Base-by-base conservation (phyloP, 441 rosid genomes). In the Jatropha multifida region DNA sequence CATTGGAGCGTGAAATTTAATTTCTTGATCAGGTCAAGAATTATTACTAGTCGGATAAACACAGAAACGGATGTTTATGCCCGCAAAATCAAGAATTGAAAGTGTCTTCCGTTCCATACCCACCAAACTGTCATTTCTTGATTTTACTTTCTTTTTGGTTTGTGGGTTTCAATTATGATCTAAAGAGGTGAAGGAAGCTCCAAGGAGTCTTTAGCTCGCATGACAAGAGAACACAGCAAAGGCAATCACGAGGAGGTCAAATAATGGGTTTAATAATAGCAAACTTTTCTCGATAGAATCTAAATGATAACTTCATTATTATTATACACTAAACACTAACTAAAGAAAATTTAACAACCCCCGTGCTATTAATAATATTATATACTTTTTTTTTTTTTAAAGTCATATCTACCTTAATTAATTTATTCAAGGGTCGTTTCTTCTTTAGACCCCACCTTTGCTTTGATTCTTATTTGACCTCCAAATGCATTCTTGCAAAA, bases 211-310 rank as follows among this genome's bases (percentile, higher is more conserved):
- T 42, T 4, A 42, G 46, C 46, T 61, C 46, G 46, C 49, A 49
- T 64, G 56, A 15, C 17, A 73, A 42, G 58, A 60, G 15, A 14
- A 13, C n/a, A 74, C 7, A 61, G 2, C 5, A 14, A 55, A 74
- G 68, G 65, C 76, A 80, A 83, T 80, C 65, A 80, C 77, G 80
- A 74, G 81, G 71, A 74, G 80, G 80, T 85, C 84, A 81, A 79
- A 76, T 78, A 74, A 79, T 80, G 79, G 80, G 52, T 75, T 72
- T 32, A 61, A 15, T 54, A 23, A 74, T 69, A 56, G 20, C n/a
- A 23, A 46, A 27, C 55, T 63, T 74, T 59, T 56, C 66, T 56
- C 42, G 48, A 58, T 9, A 69, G 70, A 69, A 64, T 63, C 56
- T 48, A 69, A 68, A 65, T 51, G 32, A 61, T 40, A 77, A 56